phyloP scores from a whole-genome alignment of 371 early-diverging fungal species.

The Mucor velutinosus region DNA sequence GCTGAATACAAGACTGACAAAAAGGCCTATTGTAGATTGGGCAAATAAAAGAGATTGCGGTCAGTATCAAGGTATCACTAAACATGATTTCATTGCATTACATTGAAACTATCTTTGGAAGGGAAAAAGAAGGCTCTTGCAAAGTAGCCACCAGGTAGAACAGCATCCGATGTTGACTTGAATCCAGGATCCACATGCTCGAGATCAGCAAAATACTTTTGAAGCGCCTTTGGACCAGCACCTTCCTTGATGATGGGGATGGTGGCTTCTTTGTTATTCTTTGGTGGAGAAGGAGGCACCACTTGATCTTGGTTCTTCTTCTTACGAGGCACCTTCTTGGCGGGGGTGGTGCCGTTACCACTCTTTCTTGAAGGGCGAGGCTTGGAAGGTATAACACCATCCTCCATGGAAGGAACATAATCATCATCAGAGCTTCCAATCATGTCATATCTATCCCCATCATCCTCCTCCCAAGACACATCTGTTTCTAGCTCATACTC shows the following conservation, averaged over 20 bases:
- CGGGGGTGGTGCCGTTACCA: not conserved
- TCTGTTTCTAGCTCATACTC: slow-evolving; percentile 2
- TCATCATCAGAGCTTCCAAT: slow-evolving; percentile 43
- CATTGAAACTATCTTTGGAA: slow-evolving; percentile 63
- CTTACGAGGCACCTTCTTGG: slow-evolving; percentile 10
- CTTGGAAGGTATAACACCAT: slow-evolving; percentile 12
- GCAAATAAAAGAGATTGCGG: slow-evolving; percentile 5
- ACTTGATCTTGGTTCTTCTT: slow-evolving; percentile 25
- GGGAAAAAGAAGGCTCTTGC: slow-evolving; percentile 65
- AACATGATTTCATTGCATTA: slow-evolving; percentile 17
- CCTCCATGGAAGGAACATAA: slow-evolving; percentile 34
- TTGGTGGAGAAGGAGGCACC: slow-evolving; percentile 7
- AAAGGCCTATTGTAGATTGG: slow-evolving; percentile 38
- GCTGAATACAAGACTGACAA: slow-evolving; percentile 56
- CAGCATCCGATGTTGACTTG: slow-evolving; percentile 12
- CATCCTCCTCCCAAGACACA: slow-evolving; percentile 25
- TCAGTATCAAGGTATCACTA: not conserved
- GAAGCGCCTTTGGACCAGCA: slow-evolving; percentile 39
- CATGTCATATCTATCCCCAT: slow-evolving; percentile 20
- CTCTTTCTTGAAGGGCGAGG: not conserved
- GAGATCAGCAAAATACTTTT: slow-evolving; percentile 24
- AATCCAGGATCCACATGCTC: not conserved
- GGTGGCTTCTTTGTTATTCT: slow-evolving; percentile 7
- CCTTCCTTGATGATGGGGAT: slow-evolving; percentile 24
- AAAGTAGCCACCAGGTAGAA: slow-evolving; percentile 35